Conservation (phyloP, 345 rosid genomes). For the Trapa bicornis region DNA sequence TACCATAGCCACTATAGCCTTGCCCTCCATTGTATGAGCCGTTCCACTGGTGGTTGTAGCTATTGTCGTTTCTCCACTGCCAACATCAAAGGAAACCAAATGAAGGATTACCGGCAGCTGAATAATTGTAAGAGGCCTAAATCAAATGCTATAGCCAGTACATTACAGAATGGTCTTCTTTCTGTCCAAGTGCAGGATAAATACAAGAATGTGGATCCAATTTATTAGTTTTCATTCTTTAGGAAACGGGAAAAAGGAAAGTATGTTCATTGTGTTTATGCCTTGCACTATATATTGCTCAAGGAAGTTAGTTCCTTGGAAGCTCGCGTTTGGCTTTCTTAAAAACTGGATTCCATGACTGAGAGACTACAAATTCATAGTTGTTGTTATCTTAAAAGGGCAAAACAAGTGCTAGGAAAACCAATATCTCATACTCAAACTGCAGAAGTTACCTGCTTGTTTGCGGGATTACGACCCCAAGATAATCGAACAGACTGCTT, state of each 20-base stretch:
- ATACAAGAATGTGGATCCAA: neutral
- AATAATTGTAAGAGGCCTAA: neutral
- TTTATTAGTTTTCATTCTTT: too few species aligned
- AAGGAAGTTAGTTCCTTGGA: neutral
- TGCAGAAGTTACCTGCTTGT: conserved; percentile 52
- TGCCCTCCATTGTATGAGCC: conserved; percentile 52
- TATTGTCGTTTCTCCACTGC: conserved; percentile 60
- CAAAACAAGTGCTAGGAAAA: neutral
- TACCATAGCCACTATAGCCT: conserved; percentile 22
- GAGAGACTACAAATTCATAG: neutral
- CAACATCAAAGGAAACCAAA: neutral
- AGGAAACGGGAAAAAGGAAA: too few species aligned
- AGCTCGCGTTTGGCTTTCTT: neutral
- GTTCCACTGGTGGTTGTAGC: conserved; percentile 48
- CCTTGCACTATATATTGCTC: neutral
- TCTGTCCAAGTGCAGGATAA: neutral
- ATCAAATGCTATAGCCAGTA: neutral
- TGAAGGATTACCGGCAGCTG: neutral
- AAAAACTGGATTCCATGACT: neutral
- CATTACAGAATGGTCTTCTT: neutral
- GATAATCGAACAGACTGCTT: conserved; percentile 92
- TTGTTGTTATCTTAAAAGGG: neutral
- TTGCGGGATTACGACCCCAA: conserved; percentile 81
- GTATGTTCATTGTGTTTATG: too few species aligned
- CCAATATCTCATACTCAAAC: neutral